Evolutionary conservation across 331 rosid species (phyloP).

Genomic region (Stylosanthes scabra): DNA sequence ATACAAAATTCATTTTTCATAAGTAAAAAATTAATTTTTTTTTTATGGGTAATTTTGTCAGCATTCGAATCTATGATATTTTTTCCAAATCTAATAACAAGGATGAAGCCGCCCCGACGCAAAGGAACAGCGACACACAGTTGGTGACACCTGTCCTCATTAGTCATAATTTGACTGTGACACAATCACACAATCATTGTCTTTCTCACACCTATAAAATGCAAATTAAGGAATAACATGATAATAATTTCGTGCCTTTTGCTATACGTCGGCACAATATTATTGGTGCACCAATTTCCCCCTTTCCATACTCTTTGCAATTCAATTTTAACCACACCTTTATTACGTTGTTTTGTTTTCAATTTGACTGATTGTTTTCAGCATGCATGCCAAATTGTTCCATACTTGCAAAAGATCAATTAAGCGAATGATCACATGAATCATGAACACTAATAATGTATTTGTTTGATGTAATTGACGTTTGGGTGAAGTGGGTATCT

Average conservation of each 20-base stretch:
- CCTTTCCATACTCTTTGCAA: not conserved
- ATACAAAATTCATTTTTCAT: too few species aligned
- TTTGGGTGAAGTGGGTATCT: not conserved
- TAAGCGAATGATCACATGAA: not conserved
- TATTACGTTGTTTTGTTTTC: not conserved
- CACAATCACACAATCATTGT: not conserved
- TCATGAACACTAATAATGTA: not conserved
- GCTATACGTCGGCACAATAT: constrained; percentile 15
- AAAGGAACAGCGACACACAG: not conserved
- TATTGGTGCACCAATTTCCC: constrained; percentile 6
- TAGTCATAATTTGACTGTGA: not conserved
- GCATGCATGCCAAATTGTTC: not conserved
- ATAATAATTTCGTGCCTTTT: not conserved
- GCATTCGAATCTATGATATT: too few species aligned
- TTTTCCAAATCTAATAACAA: too few species aligned
- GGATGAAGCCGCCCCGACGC: not conserved
- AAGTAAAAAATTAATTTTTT: too few species aligned
- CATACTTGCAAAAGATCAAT: not conserved
- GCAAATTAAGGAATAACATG: not conserved
- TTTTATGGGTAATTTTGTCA: too few species aligned
- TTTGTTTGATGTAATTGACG: constrained; percentile 17
- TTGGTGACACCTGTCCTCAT: not conserved
- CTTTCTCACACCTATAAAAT: not conserved
- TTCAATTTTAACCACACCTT: not conserved
- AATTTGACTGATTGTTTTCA: not conserved